A percentile compares a stretch with the other conserved stretches of the same genome.
Evolutionary conservation across 2,329 filamentous ascomycete species (phyloP).

Genomic region (Neofusicoccum kwambonambiense): DNA sequence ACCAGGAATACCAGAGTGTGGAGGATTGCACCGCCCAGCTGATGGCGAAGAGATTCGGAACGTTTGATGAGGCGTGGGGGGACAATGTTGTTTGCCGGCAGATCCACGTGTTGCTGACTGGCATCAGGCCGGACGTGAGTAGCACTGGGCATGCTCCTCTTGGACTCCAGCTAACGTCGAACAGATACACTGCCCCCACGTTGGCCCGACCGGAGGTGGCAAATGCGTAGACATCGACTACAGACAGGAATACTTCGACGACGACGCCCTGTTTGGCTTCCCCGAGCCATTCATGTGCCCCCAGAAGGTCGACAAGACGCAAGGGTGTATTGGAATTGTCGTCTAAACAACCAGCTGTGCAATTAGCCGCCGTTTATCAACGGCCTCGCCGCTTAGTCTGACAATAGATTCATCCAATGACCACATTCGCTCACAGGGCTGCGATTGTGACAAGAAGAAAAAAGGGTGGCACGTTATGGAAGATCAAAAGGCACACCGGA

Average conservation of each 20-base stretch:
- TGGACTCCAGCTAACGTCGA: neutral
- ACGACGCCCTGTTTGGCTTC: conserved; percentile 22
- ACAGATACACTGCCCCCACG: conserved; percentile 28
- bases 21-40: conserved; percentile 36
- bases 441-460: neutral
- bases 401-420: neutral
- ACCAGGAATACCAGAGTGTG: conserved; percentile 38
- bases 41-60: conserved; percentile 38
- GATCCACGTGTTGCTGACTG: conserved; percentile 42
- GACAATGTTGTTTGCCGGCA: conserved; percentile 46
- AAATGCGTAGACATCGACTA: conserved; percentile 31
- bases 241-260: conserved; percentile 28
- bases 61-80: conserved; percentile 45
- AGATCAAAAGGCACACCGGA: too few species aligned
- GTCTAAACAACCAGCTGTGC: too few species aligned
- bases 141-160: neutral
- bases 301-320: neutral
- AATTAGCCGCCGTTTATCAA: too few species aligned
- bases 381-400: too few species aligned
- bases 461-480: too few species aligned
- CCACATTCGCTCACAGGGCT: neutral
- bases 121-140: conserved; percentile 25
- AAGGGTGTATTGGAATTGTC: neutral
- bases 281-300: conserved; percentile 1
- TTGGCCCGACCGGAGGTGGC: conserved; percentile 29